Base-by-base conservation (phyloP, 2,329 filamentous ascomycete genomes). In the Venturia aucupariae region DNA sequence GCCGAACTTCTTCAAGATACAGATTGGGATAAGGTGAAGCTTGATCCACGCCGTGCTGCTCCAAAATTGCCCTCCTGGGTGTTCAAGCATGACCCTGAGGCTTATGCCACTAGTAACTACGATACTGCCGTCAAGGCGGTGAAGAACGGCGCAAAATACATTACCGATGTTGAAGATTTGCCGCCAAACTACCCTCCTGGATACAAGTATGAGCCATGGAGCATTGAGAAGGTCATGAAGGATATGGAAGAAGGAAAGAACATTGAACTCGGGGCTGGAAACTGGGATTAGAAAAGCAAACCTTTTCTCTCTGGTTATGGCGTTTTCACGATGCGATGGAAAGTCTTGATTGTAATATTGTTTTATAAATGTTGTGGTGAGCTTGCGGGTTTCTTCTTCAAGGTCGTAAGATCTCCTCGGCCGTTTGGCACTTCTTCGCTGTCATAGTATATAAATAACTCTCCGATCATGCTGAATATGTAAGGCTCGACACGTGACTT, bases 11-110 rank as follows among this genome's bases (percentile, higher is more conserved):
- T 60, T 11, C 78, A 80, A 69, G 75, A 78, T 64, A 80, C 78
- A 13, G 76, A 80, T 68, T 80, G 78, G 78, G 73, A 76, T 65
- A 79, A 79, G 66, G 77, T 80, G 65, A 76, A 78, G 69, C 70
- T 48, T 22, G 46, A 65, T 22, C 65, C 65, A 13, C 54, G 55
- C 75, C 80, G 42, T 76, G 77, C 51, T 79, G 79, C 72, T 75
- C 75, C 67, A 79, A 80, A 78, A 68, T 73, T 77, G 2, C 78
- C 78, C 3, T 76, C 76, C 66, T 80, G 78, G 78, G 75, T 80
- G 3, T 79, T 75, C 74, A 70, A 68, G 39, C 77, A 79, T 67
- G 77, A 80, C 65, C 77, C 77, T 1, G 78, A 80, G 67, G 71
- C 72, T 3, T 79, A 80, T 65, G 76, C 75, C 4, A 77, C 77